Evolutionary conservation across 2,329 filamentous ascomycete species (phyloP).

Genomic region (Claviceps pusilla): DNA sequence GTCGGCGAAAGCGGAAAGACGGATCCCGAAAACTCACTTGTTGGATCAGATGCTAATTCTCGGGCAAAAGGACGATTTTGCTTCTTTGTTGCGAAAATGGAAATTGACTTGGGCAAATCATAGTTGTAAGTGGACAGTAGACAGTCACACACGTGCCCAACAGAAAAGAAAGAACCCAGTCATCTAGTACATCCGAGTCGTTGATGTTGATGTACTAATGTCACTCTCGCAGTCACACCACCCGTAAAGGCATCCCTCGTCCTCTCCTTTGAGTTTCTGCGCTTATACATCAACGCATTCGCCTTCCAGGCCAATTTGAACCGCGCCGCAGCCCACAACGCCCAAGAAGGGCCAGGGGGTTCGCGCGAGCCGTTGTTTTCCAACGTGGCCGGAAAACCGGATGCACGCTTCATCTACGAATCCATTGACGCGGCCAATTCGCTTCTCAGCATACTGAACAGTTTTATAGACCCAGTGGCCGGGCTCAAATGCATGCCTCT

Average conservation of each 20-base stretch:
- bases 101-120: slow-evolving; percentile 54
- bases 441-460: slow-evolving; percentile 43
- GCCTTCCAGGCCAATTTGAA: slow-evolving; percentile 57
- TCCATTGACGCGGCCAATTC: slow-evolving; percentile 49
- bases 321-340: slow-evolving; percentile 22
- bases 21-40: not conserved
- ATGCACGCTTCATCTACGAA: slow-evolving; percentile 52
- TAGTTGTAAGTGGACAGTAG: slow-evolving; percentile 31
- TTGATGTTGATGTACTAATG: not conserved
- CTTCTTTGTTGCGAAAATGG: slow-evolving; percentile 53
- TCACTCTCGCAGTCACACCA: slow-evolving; percentile 33
- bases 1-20: not conserved
- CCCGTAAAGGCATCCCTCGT: slow-evolving; percentile 52
- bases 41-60: not conserved
- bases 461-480: slow-evolving; percentile 41
- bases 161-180: no score
- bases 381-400: slow-evolving; percentile 43
- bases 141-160: no score
- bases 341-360: slow-evolving; percentile 21
- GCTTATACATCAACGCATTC: slow-evolving; percentile 61
- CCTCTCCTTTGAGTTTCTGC: slow-evolving; percentile 57
- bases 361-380: slow-evolving; percentile 28
- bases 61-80: slow-evolving; percentile 43
- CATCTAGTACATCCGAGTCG: no score
- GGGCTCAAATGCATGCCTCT: slow-evolving; percentile 50